phyloP scores from a whole-genome alignment of 345 rosid genomes.

The Raphanus raphanistrum region DNA sequence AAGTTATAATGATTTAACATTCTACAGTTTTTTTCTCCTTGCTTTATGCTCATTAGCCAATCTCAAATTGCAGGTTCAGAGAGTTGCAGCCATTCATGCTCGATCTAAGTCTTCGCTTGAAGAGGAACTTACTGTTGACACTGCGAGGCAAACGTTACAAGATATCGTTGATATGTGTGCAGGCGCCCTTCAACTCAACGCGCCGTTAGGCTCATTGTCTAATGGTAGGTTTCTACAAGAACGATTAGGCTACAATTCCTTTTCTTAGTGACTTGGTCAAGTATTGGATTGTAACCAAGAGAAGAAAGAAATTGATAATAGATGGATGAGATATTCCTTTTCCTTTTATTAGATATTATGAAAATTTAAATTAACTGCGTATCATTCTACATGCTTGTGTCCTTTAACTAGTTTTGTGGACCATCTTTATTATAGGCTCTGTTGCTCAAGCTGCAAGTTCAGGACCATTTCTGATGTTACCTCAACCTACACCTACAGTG shows the following conservation, averaged over 20 bases:
- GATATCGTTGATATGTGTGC: conserved; percentile 42
- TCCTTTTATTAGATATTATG: background rate
- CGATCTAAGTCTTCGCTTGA: conserved; percentile 43
- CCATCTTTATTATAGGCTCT: conserved; percentile 30
- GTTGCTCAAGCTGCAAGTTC: conserved; percentile 34
- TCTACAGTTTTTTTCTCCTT: background rate
- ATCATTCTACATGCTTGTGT: conserved; percentile 4
- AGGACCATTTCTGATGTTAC: conserved; percentile 31
- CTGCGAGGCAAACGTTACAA: conserved; percentile 40
- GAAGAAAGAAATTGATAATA: conserved; percentile 13
- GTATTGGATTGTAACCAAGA: background rate
- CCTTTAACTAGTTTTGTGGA: background rate
- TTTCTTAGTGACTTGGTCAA: conserved; percentile 16
- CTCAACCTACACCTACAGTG: conserved; percentile 30
- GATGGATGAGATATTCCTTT: conserved; percentile 10
- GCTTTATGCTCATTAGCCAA: background rate
- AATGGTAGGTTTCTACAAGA: conserved; percentile 28
- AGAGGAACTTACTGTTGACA: conserved; percentile 38
- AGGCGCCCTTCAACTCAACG: conserved; percentile 44
- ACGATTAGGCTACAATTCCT: background rate
- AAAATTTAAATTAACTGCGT: background rate
- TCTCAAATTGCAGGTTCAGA: conserved; percentile 33
- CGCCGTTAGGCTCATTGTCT: conserved; percentile 41
- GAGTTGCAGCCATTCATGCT: conserved; percentile 43
- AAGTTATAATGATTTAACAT: conserved; percentile 13